phyloP scores from a whole-genome alignment of 768 basidiomycete species.

The Rhizopogon salebrosus region DNA sequence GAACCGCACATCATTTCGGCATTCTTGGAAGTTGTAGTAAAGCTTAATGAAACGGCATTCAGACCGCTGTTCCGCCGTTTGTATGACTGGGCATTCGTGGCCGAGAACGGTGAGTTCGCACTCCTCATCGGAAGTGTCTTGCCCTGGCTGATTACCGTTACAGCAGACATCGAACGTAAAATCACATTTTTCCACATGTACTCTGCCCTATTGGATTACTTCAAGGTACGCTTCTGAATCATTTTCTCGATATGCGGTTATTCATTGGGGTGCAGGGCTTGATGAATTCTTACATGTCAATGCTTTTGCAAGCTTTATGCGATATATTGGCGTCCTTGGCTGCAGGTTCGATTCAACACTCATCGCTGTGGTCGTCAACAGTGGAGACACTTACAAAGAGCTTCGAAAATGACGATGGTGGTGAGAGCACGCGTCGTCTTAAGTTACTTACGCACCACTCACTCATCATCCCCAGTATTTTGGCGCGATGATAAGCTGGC shows the following conservation, averaged over 20 bases:
- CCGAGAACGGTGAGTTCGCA: constrained; percentile 37
- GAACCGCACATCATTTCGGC: constrained; percentile 54
- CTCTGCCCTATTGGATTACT: constrained; percentile 71
- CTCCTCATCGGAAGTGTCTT: not conserved
- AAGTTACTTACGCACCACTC: not conserved
- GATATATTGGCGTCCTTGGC: constrained; percentile 52
- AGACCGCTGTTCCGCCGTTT: constrained; percentile 85
- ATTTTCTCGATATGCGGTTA: not conserved
- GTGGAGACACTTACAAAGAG: constrained; percentile 63
- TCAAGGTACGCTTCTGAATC: constrained; percentile 57
- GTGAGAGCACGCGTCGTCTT: constrained; percentile 37
- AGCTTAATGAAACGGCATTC: constrained; percentile 90
- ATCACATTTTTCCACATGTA: constrained; percentile 76
- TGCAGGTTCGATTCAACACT: constrained; percentile 22
- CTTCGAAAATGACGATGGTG: constrained; percentile 73
- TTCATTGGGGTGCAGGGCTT: constrained; percentile 44
- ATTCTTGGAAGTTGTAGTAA: constrained; percentile 86
- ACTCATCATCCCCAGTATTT: constrained; percentile 49
- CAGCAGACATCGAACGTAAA: constrained; percentile 41
- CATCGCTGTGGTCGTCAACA: constrained; percentile 57
- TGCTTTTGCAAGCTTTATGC: constrained; percentile 61
- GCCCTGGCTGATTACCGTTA: not conserved
- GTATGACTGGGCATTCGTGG: constrained; percentile 91
- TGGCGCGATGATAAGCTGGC: constrained; percentile 84
- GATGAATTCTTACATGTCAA: constrained; percentile 89